Conservation (phyloP, 352 stramenopile species). For the Pilasporangium apinafurcum region DNA sequence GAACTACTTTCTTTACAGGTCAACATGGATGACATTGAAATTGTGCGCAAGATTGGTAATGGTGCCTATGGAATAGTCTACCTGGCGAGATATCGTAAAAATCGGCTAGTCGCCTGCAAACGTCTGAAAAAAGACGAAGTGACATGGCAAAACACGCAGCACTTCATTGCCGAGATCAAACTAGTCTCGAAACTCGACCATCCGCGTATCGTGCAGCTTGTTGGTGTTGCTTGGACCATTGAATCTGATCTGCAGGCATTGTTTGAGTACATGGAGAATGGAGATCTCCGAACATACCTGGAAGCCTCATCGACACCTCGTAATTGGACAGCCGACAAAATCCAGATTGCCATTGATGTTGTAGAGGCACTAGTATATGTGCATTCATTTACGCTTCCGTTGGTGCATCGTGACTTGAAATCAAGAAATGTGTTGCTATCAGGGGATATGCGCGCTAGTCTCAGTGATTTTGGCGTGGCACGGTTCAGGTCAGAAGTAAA, state of each 20-base stretch:
- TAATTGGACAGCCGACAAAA: constrained; percentile 37
- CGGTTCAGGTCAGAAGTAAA: constrained; percentile 25
- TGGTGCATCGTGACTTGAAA: constrained; percentile 59
- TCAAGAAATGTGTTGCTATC: constrained; percentile 48
- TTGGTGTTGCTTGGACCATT: constrained; percentile 55
- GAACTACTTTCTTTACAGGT: constrained; percentile 43
- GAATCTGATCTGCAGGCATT: constrained; percentile 46
- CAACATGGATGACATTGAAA: constrained; percentile 38
- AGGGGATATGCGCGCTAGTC: constrained; percentile 20
- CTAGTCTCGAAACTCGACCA: constrained; percentile 38
- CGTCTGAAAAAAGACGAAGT: constrained; percentile 33
- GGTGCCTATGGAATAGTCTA: constrained; percentile 35
- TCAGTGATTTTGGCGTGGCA: constrained; percentile 44
- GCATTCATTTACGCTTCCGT: constrained; percentile 50
- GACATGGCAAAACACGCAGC: constrained; percentile 29
- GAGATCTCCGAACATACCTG: constrained; percentile 39
- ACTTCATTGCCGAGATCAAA: constrained; percentile 54
- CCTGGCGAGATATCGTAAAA: constrained; percentile 32
- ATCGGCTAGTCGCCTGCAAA: constrained; percentile 33
- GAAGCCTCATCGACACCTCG: constrained; percentile 7
- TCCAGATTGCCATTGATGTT: constrained; percentile 48
- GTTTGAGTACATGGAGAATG: constrained; percentile 59
- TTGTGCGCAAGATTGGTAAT: constrained; percentile 24
- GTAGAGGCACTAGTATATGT: constrained; percentile 62
- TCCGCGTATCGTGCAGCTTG: constrained; percentile 34